Percentiles rank a stretch among this genome's conserved stretches.
Conservation (phyloP, 257 asterid species). For the Nicotiana otophora region DNA sequence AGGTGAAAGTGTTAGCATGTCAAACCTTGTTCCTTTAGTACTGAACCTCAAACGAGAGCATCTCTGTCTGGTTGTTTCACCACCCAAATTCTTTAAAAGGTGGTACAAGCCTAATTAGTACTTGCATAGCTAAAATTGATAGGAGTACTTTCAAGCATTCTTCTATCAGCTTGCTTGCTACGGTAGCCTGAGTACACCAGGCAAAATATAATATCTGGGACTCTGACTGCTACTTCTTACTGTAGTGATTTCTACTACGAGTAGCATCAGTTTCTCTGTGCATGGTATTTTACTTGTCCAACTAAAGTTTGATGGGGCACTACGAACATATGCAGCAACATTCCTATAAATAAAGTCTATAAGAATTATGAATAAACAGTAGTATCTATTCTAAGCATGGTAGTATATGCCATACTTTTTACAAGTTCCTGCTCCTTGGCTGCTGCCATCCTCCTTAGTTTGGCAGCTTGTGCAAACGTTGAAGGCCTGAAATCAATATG, state of each 20-base stretch:
- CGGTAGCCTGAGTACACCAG: not conserved
- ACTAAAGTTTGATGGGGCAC: not conserved
- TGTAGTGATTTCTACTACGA: not conserved
- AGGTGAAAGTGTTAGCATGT: not conserved
- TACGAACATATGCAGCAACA: not conserved
- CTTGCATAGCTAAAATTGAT: not conserved
- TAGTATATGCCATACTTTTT: constrained; percentile 37
- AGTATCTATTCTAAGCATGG: not conserved
- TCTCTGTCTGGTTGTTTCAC: not conserved
- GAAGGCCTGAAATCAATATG: constrained; percentile 68
- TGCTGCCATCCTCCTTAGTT: constrained; percentile 76
- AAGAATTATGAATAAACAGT: not conserved
- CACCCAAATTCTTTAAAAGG: not conserved
- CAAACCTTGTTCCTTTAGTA: not conserved
- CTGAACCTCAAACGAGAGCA: not conserved
- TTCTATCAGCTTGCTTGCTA: not conserved
- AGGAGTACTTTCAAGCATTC: not conserved
- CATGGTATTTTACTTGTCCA: not conserved
- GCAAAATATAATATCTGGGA: not conserved
- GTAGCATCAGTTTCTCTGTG: not conserved
- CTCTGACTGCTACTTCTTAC: not conserved
- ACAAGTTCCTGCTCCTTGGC: constrained; percentile 90
- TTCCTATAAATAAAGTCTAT: not conserved
- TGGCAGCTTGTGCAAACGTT: constrained; percentile 98
- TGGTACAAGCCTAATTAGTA: not conserved